Evolutionary conservation across 495 filamentous ascomycete species (phyloP).

Genomic region (Sporormia fimetaria): DNA sequence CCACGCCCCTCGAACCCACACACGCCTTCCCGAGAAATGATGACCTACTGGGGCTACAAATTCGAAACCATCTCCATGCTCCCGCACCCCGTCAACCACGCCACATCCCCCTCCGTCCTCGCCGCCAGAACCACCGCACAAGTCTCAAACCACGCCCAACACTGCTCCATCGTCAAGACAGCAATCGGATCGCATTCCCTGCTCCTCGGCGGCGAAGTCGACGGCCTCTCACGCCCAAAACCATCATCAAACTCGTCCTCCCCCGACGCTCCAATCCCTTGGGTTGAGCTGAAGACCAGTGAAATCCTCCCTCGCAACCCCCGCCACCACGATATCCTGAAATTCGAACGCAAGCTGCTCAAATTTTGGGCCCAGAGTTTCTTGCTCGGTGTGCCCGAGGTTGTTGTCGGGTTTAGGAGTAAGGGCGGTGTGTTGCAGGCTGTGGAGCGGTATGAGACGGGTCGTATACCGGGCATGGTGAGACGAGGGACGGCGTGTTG

Average conservation of each 20-base stretch:
- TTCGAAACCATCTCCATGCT: slow-evolving; percentile 81
- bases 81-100: slow-evolving; percentile 57
- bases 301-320: slow-evolving; percentile 46
- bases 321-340: slow-evolving; percentile 49
- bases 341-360: slow-evolving; percentile 79
- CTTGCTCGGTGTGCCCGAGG: slow-evolving; percentile 78
- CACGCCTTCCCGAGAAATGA: slow-evolving; percentile 47
- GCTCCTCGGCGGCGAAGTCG: slow-evolving; percentile 88
- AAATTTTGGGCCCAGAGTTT: slow-evolving; percentile 97
- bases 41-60: slow-evolving; percentile 81
- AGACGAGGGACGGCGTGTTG: slow-evolving; percentile 55
- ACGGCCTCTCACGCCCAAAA: slow-evolving; percentile 51
- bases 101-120: slow-evolving; percentile 59
- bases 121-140: slow-evolving; percentile 56
- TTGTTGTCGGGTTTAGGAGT: slow-evolving; percentile 80
- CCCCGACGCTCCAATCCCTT: slow-evolving; percentile 50
- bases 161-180: slow-evolving; percentile 84
- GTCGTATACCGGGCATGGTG: slow-evolving; percentile 60
- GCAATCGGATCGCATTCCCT: slow-evolving; percentile 62
- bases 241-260: not conserved
- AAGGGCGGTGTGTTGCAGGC: slow-evolving; percentile 57
- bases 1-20: slow-evolving; percentile 3
- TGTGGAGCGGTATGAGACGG: slow-evolving; percentile 67
- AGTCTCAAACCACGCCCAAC: slow-evolving; percentile 82
- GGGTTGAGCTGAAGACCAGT: slow-evolving; percentile 89